Evolutionary conservation across 2,329 filamentous ascomycete species (phyloP).

Genomic region (Aspergillus calidoustus): DNA sequence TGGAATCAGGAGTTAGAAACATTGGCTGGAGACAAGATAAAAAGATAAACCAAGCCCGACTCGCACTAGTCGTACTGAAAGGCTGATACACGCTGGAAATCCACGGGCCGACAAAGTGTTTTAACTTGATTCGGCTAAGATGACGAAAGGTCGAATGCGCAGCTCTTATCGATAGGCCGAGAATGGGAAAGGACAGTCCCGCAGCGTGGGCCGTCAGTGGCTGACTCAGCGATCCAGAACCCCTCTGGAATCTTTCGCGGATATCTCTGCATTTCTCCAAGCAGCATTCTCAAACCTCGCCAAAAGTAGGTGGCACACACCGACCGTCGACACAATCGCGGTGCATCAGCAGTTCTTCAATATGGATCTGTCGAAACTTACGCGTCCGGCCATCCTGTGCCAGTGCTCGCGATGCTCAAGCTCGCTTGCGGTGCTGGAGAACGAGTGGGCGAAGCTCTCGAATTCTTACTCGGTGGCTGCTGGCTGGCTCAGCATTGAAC

Average conservation of each 20-base stretch:
- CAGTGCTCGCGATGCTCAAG: constrained; percentile 46
- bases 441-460: constrained; percentile 47
- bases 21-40: neutral
- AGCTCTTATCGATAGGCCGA: constrained; percentile 28
- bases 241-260: constrained; percentile 26
- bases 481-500: constrained; percentile 44
- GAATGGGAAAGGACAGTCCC: constrained; percentile 27
- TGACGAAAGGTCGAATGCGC: constrained; percentile 18
- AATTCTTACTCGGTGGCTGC: constrained; percentile 42
- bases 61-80: constrained; percentile 4
- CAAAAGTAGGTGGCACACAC: constrained; percentile 18
- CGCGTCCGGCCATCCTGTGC: constrained; percentile 43
- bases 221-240: constrained; percentile 38
- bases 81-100: neutral
- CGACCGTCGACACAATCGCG: constrained; percentile 10
- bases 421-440: constrained; percentile 46
- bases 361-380: constrained; percentile 43
- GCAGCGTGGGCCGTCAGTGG: constrained; percentile 25
- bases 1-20: neutral
- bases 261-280: constrained; percentile 20
- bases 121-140: constrained; percentile 2
- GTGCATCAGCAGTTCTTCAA: constrained; percentile 6
- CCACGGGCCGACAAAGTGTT: neutral
- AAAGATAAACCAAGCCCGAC: neutral
- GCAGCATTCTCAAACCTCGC: constrained; percentile 7